A percentile compares a stretch with the other conserved stretches of the same genome.
These are phyloP conservation scores for Beauveria brongniartii DNA, from an alignment of 2,329 filamentous ascomycete genomes.

Conservation along the genomic window DNA sequence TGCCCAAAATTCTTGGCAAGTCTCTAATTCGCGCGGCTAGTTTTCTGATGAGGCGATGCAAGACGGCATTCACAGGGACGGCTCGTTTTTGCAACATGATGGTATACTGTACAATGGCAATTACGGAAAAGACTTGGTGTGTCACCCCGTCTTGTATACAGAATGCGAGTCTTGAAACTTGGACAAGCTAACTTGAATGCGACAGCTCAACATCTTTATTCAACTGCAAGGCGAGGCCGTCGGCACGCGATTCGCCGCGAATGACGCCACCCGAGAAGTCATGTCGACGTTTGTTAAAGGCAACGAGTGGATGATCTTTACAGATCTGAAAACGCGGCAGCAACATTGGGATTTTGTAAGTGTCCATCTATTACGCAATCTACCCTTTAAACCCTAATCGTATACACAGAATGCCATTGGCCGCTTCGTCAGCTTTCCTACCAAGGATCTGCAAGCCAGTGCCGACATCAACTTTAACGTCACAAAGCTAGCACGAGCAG, in stretches of 20 bases:
- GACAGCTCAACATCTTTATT: slow-evolving; percentile 19
- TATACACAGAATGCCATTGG: slow-evolving; percentile 16
- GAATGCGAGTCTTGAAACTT: no score
- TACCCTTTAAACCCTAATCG: not conserved
- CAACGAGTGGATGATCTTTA: slow-evolving; percentile 19
- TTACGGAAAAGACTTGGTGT: slow-evolving; percentile 19
- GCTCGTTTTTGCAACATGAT: slow-evolving; percentile 18
- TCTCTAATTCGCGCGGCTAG: not conserved
- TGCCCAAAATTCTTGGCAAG: not conserved
- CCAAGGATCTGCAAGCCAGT: slow-evolving; percentile 16
- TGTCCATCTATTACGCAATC: not conserved
- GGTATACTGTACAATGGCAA: slow-evolving; percentile 19
- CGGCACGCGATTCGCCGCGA: slow-evolving; percentile 17
- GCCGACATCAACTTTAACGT: slow-evolving; percentile 20
- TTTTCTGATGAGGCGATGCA: slow-evolving; percentile 13
- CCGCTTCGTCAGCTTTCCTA: slow-evolving; percentile 18
- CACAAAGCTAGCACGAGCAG: slow-evolving; percentile 15
- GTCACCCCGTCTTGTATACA: not conserved
- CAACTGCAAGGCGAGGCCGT: slow-evolving; percentile 16
- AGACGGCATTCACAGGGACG: slow-evolving; percentile 19
- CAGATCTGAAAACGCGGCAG: slow-evolving; percentile 12
- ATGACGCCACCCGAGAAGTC: slow-evolving; percentile 13
- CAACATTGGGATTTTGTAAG: slow-evolving; percentile 19
- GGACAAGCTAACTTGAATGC: not conserved
- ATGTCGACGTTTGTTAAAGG: slow-evolving; percentile 16